These are phyloP conservation scores for Exsudoporus frostii DNA, from an alignment of 768 basidiomycete species.

Conservation along the genomic window DNA sequence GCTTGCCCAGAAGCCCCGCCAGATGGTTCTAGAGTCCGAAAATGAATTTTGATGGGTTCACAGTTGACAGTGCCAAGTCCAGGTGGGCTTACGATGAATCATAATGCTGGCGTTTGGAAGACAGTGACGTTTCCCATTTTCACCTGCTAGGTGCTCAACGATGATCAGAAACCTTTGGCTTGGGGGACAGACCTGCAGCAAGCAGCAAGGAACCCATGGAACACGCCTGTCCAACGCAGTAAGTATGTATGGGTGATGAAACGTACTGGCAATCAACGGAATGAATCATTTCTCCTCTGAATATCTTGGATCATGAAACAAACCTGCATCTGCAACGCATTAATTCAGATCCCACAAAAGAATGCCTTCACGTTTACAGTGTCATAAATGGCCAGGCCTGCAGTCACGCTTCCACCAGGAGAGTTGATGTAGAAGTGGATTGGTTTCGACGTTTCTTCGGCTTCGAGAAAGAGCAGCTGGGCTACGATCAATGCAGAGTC, in stretches of 20 bases:
- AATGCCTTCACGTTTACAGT: conserved; percentile 57
- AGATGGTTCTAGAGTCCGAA: conserved; percentile 70
- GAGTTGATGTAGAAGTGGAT: conserved; percentile 98
- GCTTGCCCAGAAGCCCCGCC: conserved; percentile 96
- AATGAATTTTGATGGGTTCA: conserved; percentile 7
- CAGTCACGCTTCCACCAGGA: conserved; percentile 93
- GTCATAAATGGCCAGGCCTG: conserved; percentile 95
- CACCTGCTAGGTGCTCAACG: conserved; percentile 43
- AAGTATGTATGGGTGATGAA: conserved; percentile 92
- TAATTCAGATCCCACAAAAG: conserved; percentile 9
- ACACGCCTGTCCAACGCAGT: conserved; percentile 92
- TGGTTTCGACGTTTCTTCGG: conserved; percentile 90
- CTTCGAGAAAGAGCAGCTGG: conserved; percentile 92
- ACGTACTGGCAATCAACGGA: conserved; percentile 61
- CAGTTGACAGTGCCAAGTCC: neutral
- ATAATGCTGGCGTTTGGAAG: conserved; percentile 94
- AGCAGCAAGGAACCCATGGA: conserved; percentile 95
- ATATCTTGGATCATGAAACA: conserved; percentile 10
- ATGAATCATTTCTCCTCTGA: conserved; percentile 24
- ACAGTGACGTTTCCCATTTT: conserved; percentile 86
- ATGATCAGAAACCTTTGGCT: conserved; percentile 7
- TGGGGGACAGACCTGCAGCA: conserved; percentile 57
- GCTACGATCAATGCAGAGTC: conserved; percentile 87
- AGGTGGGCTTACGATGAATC: conserved; percentile 88
- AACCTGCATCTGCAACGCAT: conserved; percentile 66